Base-by-base conservation (phyloP, 768 basidiomycete species). In the Suillus alpinus region DNA sequence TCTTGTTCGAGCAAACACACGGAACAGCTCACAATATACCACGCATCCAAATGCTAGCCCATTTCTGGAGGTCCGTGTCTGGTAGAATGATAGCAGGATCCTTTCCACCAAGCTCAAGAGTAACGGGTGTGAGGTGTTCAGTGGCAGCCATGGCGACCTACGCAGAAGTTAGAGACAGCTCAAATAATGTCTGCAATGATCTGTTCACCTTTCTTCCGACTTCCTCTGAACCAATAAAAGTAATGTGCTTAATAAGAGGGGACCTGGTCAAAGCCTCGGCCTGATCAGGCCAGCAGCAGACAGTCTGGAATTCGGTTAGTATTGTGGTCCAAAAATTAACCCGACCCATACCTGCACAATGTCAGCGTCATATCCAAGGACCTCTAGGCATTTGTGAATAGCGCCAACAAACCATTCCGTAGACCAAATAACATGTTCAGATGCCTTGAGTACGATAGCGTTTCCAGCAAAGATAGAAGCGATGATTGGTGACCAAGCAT, bases 101-200 rank as follows among this genome's bases (percentile, higher is more conserved):
- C 72, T 98, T 96, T 37, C 94, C 93, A 36, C 96, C 96, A 1
- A 99, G 83, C 74, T 98, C 96, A 26, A 99, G 84, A 0, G 92
- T 93, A 0, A 97, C 91, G 0, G 96, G 96, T 0, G 91, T 95
- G 47, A 97, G 82, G 68, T 95, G 83, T 63, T 88, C 85, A 0
- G 94, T 90, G 16, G 95, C 96, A 55, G 90, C 92, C 20, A 79
- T 66, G 0, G 94, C 94, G 62, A 98, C 85, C 86, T 94, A 69
- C 6, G 29, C 65, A 66, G 58, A 34, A 43, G 4, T 18, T n/a
- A 12, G 69, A 32, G 59, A 39, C 29, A 31, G 29, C 43, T 29
- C 36, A 39, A 37, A 6, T 1, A 20, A 20, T 10, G 10, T 44
- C 5, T 26, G 74, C 75, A 36, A 73, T 66, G 13, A 67, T 43